Conservation (phyloP, 306 rosid genomes). For the Cajanus cajan region DNA sequence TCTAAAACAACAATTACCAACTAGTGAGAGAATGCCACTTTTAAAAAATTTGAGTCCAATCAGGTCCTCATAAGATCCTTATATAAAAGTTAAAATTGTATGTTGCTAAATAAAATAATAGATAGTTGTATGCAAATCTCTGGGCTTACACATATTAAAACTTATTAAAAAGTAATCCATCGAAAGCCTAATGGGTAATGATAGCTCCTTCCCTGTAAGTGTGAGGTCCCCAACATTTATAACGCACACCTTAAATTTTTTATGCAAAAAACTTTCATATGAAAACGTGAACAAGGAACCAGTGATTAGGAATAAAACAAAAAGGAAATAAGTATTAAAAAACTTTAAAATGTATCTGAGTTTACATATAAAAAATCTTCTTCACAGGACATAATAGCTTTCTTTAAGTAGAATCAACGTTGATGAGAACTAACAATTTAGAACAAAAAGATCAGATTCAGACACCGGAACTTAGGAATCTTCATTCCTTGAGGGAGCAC, state of each 20-base stretch:
- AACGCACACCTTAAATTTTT: not conserved
- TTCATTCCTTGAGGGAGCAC: too few relatives aligned
- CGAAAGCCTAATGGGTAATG: not conserved
- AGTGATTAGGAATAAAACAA: not conserved
- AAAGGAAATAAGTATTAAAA: not conserved
- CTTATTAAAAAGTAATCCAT: too few relatives aligned
- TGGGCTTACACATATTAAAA: not conserved
- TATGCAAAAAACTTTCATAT: not conserved
- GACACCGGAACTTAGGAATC: not conserved
- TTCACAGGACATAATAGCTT: not conserved
- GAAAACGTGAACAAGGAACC: not conserved
- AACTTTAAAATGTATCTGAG: not conserved
- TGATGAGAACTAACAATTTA: not conserved
- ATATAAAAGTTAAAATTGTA: not conserved
- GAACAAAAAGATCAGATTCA: not conserved
- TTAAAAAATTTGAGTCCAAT: not conserved
- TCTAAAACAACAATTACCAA: not conserved
- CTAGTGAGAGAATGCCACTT: not conserved
- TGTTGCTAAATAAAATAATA: not conserved
- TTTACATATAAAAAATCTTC: too few relatives aligned
- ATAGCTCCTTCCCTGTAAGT: not conserved
- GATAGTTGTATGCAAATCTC: not conserved
- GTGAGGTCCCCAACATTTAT: not conserved
- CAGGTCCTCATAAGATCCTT: not conserved
- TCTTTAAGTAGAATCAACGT: not conserved